Evolutionary conservation across 768 basidiomycete species (phyloP).

Genomic region (Nevesoporus exiguus): DNA sequence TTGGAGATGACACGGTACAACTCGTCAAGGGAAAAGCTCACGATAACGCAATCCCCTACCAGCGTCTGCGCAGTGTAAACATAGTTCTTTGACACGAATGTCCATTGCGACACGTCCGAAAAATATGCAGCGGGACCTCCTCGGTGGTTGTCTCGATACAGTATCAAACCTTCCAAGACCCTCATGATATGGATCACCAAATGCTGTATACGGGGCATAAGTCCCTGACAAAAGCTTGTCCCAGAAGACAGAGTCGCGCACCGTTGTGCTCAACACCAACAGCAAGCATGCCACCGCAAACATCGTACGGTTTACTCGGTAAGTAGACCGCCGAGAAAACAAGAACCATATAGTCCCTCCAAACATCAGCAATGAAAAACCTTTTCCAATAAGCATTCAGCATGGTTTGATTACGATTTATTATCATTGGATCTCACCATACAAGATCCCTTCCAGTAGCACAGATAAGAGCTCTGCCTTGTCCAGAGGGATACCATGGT

Average conservation of each 20-base stretch:
- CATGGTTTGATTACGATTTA: neutral
- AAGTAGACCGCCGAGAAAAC: conserved; percentile 2
- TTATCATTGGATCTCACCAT: conserved; percentile 4
- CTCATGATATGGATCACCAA: conserved; percentile 23
- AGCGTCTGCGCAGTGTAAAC: conserved; percentile 11
- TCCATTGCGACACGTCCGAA: conserved; percentile 10
- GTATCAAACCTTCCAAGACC: conserved; percentile 22
- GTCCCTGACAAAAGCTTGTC: neutral
- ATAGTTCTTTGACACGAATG: neutral
- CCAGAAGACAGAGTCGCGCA: conserved; percentile 1
- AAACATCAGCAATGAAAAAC: conserved; percentile 35
- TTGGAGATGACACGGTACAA: neutral
- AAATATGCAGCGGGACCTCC: conserved; percentile 28
- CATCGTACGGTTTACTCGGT: conserved; percentile 17
- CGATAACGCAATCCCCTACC: conserved; percentile 7
- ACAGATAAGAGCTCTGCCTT: conserved; percentile 2
- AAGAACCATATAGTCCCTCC: conserved; percentile 27
- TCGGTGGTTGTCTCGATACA: conserved; percentile 14
- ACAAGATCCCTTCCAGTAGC: conserved; percentile 11
- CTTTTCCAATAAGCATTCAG: conserved; percentile 4
- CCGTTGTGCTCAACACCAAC: conserved; percentile 25
- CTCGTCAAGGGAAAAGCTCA: neutral
- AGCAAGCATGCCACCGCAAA: conserved; percentile 19
- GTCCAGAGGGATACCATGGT: neutral
- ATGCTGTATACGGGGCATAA: conserved; percentile 14